Evolutionary conservation across 768 basidiomycete species (phyloP).

Genomic region (Epithele typhae): DNA sequence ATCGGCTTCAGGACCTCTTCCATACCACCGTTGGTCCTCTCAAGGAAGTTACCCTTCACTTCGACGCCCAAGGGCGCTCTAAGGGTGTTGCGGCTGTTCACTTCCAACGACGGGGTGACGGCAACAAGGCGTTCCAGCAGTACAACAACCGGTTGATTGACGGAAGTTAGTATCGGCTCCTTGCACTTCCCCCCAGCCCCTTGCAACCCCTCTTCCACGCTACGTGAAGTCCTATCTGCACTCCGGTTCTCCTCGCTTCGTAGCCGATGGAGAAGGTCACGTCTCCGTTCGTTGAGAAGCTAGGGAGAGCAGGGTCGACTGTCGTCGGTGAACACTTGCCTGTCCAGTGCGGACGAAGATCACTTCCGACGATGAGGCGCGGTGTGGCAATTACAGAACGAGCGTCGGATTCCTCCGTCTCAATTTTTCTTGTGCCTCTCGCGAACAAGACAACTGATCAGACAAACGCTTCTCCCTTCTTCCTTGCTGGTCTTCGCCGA

Average conservation of each 20-base stretch:
- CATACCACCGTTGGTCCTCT: constrained; percentile 84
- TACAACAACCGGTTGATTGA: constrained; percentile 99
- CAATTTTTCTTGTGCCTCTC: constrained; percentile 25
- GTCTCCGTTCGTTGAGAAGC: not conserved
- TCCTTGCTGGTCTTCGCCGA: constrained; percentile 19
- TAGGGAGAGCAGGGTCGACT: not conserved
- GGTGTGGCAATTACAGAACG: constrained; percentile 7
- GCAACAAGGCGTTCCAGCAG: constrained; percentile 84
- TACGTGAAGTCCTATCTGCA: constrained; percentile 6
- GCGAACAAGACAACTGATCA: constrained; percentile 33
- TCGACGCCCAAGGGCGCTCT: constrained; percentile 80
- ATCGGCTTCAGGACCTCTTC: constrained; percentile 77
- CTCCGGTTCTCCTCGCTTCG: constrained; percentile 2
- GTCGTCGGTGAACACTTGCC: not conserved
- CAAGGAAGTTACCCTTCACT: constrained; percentile 78
- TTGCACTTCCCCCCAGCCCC: constrained; percentile 27
- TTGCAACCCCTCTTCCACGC: constrained; percentile 29
- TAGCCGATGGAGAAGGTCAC: not conserved
- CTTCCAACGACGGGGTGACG: constrained; percentile 86
- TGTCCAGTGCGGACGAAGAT: constrained; percentile 10
- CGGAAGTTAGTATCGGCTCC: constrained; percentile 94
- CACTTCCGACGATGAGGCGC: constrained; percentile 4
- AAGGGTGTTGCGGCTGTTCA: constrained; percentile 87
- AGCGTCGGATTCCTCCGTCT: constrained; percentile 9
- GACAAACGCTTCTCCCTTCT: constrained; percentile 29